A percentile compares a stretch with the other conserved stretches of the same genome.
phyloP scores from a whole-genome alignment of 345 rosid genomes.

The Luvunga scandens region DNA sequence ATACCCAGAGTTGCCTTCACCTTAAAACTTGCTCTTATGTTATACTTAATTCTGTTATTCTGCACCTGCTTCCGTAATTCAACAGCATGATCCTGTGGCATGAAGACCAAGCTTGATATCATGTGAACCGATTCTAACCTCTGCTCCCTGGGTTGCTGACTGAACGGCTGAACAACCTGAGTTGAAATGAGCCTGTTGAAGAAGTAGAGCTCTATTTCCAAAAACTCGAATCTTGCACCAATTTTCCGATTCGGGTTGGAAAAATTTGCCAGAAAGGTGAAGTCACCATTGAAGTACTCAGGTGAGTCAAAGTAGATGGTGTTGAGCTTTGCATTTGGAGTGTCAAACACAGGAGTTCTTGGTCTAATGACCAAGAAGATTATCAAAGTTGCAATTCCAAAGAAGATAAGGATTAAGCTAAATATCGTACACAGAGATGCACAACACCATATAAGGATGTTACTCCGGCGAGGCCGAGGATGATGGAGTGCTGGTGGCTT shows the following conservation, averaged over 20 bases:
- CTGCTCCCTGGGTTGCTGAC: conserved; percentile 48
- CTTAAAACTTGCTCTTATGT: conserved; percentile 59
- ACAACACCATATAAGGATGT: conserved; percentile 66
- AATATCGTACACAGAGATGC: conserved; percentile 73
- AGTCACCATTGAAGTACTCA: conserved; percentile 72
- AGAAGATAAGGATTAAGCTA: conserved; percentile 69
- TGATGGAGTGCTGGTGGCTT: conserved; percentile 34
- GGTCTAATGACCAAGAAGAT: conserved; percentile 65
- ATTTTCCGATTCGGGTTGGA: conserved; percentile 78
- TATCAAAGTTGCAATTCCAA: conserved; percentile 74
- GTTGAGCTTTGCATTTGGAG: conserved; percentile 65
- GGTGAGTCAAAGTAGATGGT: conserved; percentile 76
- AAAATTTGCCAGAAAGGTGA: conserved; percentile 61
- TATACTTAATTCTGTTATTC: conserved; percentile 53
- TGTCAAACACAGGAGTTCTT: conserved; percentile 67
- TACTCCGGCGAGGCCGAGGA: conserved; percentile 48
- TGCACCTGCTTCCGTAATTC: conserved; percentile 73
- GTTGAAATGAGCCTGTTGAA: conserved; percentile 49
- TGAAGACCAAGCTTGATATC: conserved; percentile 69
- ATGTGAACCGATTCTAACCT: conserved; percentile 57
- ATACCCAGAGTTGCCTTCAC: conserved; percentile 71
- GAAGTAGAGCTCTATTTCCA: conserved; percentile 64
- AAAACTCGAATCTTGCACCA: conserved; percentile 56
- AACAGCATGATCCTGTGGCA: conserved; percentile 55
- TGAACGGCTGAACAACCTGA: conserved; percentile 64